Evolutionary conservation across 2,329 filamentous ascomycete species (phyloP).

Genomic region (Colletotrichum paranaense): DNA sequence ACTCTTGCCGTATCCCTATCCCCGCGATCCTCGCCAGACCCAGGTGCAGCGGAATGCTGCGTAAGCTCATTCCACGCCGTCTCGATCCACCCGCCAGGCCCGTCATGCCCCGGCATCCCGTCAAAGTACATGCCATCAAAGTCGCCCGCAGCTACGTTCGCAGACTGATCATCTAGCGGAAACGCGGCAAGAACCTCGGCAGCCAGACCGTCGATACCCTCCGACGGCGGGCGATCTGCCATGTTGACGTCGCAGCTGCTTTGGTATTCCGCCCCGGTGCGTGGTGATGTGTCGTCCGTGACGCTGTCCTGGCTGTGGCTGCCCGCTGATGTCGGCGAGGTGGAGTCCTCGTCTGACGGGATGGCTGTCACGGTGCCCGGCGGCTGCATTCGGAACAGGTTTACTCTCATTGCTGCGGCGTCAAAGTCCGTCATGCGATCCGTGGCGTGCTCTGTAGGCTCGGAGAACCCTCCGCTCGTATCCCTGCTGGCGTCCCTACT

Average conservation of each 20-base stretch:
- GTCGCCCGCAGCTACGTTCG: constrained; percentile 37
- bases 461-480: not conserved
- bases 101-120: constrained; percentile 43
- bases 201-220: constrained; percentile 45
- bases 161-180: constrained; percentile 41
- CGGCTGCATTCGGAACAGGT: constrained; percentile 31
- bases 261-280: constrained; percentile 5
- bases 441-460: not conserved
- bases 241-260: constrained; percentile 20
- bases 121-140: constrained; percentile 43
- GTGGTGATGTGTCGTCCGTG: constrained; percentile 25
- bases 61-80: constrained; percentile 47
- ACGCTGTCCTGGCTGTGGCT: constrained; percentile 21
- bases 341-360: constrained; percentile 38
- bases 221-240: constrained; percentile 39
- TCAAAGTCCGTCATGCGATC: constrained; percentile 26
- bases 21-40: constrained; percentile 39
- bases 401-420: constrained; percentile 12
- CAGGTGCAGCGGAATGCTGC: constrained; percentile 17
- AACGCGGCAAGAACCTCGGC: constrained; percentile 48
- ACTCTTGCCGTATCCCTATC: constrained; percentile 52
- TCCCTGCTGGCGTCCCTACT: not conserved
- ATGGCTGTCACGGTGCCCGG: constrained; percentile 24
- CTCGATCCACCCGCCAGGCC: constrained; percentile 50
- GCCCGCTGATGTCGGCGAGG: constrained; percentile 28